phyloP scores from a whole-genome alignment of 1,284 basidiomycete genomes.

The Leccinum holopus region DNA sequence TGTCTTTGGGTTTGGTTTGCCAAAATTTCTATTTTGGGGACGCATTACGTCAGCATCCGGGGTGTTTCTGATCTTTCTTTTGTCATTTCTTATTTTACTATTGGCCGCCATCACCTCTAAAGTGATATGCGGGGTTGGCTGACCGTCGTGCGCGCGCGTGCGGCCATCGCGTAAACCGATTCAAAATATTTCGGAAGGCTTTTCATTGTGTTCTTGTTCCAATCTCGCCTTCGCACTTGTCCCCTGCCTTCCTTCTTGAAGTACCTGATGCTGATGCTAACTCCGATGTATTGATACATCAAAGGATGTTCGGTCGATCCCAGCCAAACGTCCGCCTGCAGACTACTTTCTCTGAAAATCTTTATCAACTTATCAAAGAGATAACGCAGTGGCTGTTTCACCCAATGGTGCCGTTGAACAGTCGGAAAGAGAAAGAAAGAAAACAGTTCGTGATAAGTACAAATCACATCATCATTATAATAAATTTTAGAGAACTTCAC shows the following conservation, averaged over 20 bases:
- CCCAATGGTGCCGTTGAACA: conserved; percentile 20
- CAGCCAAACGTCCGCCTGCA: conserved; percentile 84
- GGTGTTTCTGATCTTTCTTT: conserved; percentile 8
- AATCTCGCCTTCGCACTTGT: not conserved
- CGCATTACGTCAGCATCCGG: conserved; percentile 25
- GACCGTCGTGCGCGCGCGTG: conserved; percentile 1
- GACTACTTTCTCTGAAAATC: conserved; percentile 71
- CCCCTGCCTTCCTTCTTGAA: not conserved
- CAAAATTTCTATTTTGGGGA: not conserved
- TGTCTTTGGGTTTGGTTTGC: conserved; percentile 7
- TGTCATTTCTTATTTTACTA: not conserved
- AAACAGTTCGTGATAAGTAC: not conserved
- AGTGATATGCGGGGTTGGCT: conserved; percentile 30
- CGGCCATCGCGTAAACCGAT: not conserved
- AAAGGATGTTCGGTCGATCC: conserved; percentile 83
- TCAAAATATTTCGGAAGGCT: not conserved
- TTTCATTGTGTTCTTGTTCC: not conserved
- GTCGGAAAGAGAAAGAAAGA: not conserved
- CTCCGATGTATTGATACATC: not conserved
- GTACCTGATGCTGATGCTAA: not conserved
- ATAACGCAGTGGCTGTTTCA: not conserved
- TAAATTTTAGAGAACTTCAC: conserved; percentile 4
- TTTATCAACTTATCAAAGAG: conserved; percentile 18
- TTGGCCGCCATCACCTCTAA: conserved; percentile 19
- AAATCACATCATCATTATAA: not conserved